Base-by-base conservation (phyloP, 768 basidiomycete genomes). In the Lanmaoa pseudosensibilis region DNA sequence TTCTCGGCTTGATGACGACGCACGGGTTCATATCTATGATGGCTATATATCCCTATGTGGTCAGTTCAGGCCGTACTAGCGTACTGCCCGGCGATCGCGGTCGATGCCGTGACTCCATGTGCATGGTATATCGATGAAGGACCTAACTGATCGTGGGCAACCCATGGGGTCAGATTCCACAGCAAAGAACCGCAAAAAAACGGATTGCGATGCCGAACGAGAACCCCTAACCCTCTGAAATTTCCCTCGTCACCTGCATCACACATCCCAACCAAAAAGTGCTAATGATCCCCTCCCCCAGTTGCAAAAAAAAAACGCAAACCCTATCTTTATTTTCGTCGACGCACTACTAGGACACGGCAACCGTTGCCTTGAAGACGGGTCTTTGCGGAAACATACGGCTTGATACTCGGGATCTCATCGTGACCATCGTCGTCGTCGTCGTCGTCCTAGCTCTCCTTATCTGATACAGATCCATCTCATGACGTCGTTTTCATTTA, bases 81-180 rank as follows among this genome's bases (percentile, higher is more conserved):
- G 56, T 34, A 25, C 51, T 50, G 37, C 46, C 32, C 43, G 33
- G 8, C 46, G 65, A 65, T 67, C 65, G 52, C 60, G 51, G 50
- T 64, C 30, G 52, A 58, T 56, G 49, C 65, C 50, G 56, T 57
- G 34, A 49, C 6, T 34, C 6, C 40, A 27, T 25, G 48, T 49
- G 36, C 33, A 9, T 27, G 54, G 53, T 47, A 23, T 34, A 41
- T 40, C 27, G 38, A 60, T 45, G 10, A 12, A 13, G 4, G n/a
- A 56, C 25, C 25, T 32, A n/a, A 43, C 8, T 50, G 52, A 12
- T 50, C 25, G 12, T 33, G 21, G n/a, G 23, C 45, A 56, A 23
- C 30, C 30, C 34, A 12, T 25, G 8, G 37, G 41, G 7, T 41
- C 40, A 13, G 18, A 23, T 33, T 23, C 16, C 30, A 16, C 21